Evolutionary conservation across 352 stramenopile species (phyloP).

Genomic region (Phytophthora uliginosa): DNA sequence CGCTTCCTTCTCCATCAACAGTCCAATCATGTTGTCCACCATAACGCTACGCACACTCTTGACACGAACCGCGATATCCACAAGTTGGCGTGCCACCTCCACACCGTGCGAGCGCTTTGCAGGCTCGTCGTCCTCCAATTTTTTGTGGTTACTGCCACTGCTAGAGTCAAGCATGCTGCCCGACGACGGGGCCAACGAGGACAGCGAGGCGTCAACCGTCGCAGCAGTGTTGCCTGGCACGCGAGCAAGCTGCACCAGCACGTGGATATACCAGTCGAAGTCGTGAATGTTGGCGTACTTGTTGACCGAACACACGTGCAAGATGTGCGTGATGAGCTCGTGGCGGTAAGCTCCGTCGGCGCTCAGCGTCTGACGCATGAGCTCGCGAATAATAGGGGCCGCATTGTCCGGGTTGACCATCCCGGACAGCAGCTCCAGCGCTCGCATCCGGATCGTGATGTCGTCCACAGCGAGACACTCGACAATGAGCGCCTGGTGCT

Average conservation of each 20-base stretch:
- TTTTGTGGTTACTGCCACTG: constrained; percentile 37
- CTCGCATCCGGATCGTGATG: constrained; percentile 98
- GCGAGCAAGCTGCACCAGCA: constrained; percentile 96
- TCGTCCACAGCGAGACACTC: constrained; percentile 98
- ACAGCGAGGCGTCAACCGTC: constrained; percentile 45
- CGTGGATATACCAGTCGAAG: constrained; percentile 99
- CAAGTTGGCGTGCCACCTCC: constrained; percentile 95
- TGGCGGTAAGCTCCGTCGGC: constrained; percentile 96
- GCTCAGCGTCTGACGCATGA: constrained; percentile 96
- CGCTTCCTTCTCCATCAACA: constrained; percentile 93
- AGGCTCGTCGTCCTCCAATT: constrained; percentile 34
- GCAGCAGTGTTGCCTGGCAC: constrained; percentile 82
- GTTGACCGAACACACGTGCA: constrained; percentile 97
- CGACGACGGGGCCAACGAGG: constrained; percentile 34
- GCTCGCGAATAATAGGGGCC: constrained; percentile 96
- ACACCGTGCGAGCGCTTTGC: constrained; percentile 69
- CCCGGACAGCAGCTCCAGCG: constrained; percentile 96
- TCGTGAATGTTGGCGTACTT: constrained; percentile 99
- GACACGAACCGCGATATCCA: constrained; percentile 98
- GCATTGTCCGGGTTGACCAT: constrained; percentile 98
- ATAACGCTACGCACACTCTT: constrained; percentile 96
- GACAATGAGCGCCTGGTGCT: constrained; percentile 97
- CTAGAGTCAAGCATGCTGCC: constrained; percentile 57
- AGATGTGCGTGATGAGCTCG: constrained; percentile 97
- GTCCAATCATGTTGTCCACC: constrained; percentile 95